These are phyloP conservation scores for Exophiala calicioides DNA, from an alignment of 2,329 filamentous ascomycete species.

Conservation along the genomic window DNA sequence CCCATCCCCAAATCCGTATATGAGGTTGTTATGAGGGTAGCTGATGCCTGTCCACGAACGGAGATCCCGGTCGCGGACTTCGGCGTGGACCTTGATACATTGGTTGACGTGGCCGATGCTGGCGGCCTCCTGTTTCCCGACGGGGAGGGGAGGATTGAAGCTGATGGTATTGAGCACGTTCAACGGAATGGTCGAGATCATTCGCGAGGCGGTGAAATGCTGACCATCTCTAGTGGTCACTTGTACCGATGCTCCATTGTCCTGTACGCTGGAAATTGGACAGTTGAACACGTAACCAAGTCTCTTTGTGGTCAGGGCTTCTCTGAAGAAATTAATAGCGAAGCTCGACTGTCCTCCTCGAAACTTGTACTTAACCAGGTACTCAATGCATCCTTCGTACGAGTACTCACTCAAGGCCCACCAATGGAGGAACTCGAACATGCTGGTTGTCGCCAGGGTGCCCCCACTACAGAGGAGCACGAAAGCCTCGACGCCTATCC, in stretches of 20 bases:
- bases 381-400: slow-evolving; percentile 43
- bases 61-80: slow-evolving; percentile 44
- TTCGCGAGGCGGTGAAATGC: slow-evolving; percentile 34
- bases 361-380: slow-evolving; percentile 48
- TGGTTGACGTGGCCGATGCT: slow-evolving; percentile 49
- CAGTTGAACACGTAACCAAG: slow-evolving; percentile 47
- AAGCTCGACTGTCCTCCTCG: slow-evolving; percentile 49
- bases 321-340: slow-evolving; percentile 48
- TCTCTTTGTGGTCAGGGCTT: slow-evolving; percentile 43
- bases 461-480: slow-evolving; percentile 47
- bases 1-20: slow-evolving; percentile 50
- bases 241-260: slow-evolving; percentile 34
- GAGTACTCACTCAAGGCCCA: slow-evolving; percentile 49
- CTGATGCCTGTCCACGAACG: slow-evolving; percentile 48
- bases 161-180: slow-evolving; percentile 46
- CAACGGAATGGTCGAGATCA: slow-evolving; percentile 48
- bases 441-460: slow-evolving; percentile 46
- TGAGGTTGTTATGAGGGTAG: slow-evolving; percentile 47
- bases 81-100: slow-evolving; percentile 50
- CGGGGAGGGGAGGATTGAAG: slow-evolving; percentile 45
- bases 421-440: slow-evolving; percentile 54
- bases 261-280: slow-evolving; percentile 39
- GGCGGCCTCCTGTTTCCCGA: slow-evolving; percentile 41
- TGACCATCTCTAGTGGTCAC: slow-evolving; percentile 39
- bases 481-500: slow-evolving; percentile 43